A percentile compares a stretch with the other conserved stretches of the same genome.
These are phyloP conservation scores for Saccharomycopsis guyanensis DNA, from an alignment of 805 yeast genomes.

Conservation along the genomic window DNA sequence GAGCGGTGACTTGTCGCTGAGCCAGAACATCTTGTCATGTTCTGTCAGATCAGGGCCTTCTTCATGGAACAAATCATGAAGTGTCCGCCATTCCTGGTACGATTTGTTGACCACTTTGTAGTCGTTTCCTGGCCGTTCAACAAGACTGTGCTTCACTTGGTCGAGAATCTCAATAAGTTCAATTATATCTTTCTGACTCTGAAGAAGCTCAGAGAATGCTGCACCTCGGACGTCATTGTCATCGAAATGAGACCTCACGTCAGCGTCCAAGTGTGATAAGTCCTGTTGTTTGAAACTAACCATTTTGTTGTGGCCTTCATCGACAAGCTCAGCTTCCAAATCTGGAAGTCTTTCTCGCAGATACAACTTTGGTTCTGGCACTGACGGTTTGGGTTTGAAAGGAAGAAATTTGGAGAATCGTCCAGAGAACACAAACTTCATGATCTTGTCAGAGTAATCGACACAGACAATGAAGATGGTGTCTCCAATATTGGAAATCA, in stretches of 20 bases:
- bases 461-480: slow-evolving; percentile 32
- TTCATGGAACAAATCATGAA: not conserved
- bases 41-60: not conserved
- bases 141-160: slow-evolving; percentile 10
- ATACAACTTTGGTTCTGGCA: not conserved
- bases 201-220: not conserved
- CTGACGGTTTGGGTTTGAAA: too few relatives aligned
- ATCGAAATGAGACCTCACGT: not conserved
- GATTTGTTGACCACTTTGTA: slow-evolving; percentile 1
- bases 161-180: slow-evolving; percentile 20
- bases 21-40: slow-evolving; percentile 43
- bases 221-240: not conserved
- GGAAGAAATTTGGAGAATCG: not conserved
- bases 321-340: not conserved
- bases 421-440: slow-evolving; percentile 12
- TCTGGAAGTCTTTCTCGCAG: not conserved
- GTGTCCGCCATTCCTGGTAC: not conserved
- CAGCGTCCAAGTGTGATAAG: not conserved
- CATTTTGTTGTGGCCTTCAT: not conserved
- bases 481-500: slow-evolving; percentile 69
- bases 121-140: not conserved
- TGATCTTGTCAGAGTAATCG: slow-evolving; percentile 20
- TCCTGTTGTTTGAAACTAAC: not conserved
- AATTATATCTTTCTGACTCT: slow-evolving; percentile 14
- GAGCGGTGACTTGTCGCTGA: slow-evolving; percentile 59